Base-by-base conservation (phyloP, 176 grass and related monocot genomes). In the Rhynchospora pubera region DNA sequence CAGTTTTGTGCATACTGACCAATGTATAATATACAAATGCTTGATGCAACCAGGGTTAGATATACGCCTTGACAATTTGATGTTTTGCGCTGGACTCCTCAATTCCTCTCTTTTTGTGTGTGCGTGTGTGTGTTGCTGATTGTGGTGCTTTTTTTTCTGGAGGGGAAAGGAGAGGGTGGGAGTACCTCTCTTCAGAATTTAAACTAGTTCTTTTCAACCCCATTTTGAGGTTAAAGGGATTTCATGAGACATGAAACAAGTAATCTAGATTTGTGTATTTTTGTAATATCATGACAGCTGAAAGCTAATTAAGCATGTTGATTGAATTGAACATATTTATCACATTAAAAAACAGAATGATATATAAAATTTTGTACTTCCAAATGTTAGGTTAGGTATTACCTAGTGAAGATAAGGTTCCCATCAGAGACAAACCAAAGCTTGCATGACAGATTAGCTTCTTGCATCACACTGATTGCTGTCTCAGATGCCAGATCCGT, bases 401-500 rank as follows among this genome's bases (percentile, higher is more conserved):
- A 95, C 93, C 90, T 95, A 13, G 78, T 84, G 73, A 3, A 87
- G 66, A 90, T 90, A 16, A 92, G 84, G 66, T 84, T 70, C 32
- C 89, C 90, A 43, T 85, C 90, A 80, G 88, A 90, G 59, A 92
- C 82, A 83, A 95, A 95, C 88, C 88, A 95, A 79, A 95, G 89
- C 82, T 87, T 92, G 88, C 90, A 95, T 53, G 88, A 95, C 56
- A 58, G 43, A 55, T 92, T 80, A 82, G 84, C 86, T 60, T 84
- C 79, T 52, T 23, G 30, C 65, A 74, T 65, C 23, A 92, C 93
- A 62, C 26, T 32, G 62, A 72, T 81, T 68, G 90, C 93, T 7
- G 82, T 92, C 48, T 90, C 88, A 44, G 92, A 94, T 81, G 56
- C 89, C 16, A 90, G 87, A 26, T 48, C 64, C 51, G 73, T 85